Conservation (phyloP, 352 stramenopile species). For the Pythium guiyangense region DNA sequence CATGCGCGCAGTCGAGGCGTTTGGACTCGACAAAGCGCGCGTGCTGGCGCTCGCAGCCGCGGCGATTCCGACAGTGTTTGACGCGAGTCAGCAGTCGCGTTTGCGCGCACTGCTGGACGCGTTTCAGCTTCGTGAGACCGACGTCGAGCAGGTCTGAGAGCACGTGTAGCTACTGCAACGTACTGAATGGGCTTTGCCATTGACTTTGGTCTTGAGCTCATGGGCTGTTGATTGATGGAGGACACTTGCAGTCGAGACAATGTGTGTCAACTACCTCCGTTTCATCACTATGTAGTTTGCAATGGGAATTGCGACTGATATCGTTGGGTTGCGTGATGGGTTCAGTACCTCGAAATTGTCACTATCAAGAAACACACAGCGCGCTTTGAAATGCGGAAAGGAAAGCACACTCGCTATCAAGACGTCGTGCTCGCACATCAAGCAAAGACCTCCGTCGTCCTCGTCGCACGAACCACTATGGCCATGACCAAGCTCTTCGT, state of each 20-base stretch:
- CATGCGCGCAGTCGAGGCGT: conserved; percentile 70
- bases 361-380: too few species aligned
- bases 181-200: not conserved
- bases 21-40: conserved; percentile 44
- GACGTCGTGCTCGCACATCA: not conserved
- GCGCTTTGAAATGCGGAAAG: too few species aligned
- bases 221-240: too few species aligned
- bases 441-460: not conserved
- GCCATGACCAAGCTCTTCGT: conserved; percentile 15
- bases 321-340: too few species aligned
- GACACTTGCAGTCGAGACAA: too few species aligned
- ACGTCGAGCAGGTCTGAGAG: not conserved
- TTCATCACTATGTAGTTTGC: too few species aligned
- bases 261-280: too few species aligned
- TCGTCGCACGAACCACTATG: conserved; percentile 2
- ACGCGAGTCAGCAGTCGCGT: conserved; percentile 24
- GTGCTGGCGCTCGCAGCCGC: conserved; percentile 39
- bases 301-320: too few species aligned
- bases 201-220: too few species aligned
- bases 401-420: not conserved
- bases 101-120: conserved; percentile 23
- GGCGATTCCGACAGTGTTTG: conserved; percentile 60
- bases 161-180: too few species aligned
- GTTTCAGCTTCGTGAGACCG: conserved; percentile 4
- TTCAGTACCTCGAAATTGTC: too few species aligned